phyloP scores from a whole-genome alignment of 2,329 filamentous ascomycete genomes.

The Monilinia vaccinii-corymbosi region DNA sequence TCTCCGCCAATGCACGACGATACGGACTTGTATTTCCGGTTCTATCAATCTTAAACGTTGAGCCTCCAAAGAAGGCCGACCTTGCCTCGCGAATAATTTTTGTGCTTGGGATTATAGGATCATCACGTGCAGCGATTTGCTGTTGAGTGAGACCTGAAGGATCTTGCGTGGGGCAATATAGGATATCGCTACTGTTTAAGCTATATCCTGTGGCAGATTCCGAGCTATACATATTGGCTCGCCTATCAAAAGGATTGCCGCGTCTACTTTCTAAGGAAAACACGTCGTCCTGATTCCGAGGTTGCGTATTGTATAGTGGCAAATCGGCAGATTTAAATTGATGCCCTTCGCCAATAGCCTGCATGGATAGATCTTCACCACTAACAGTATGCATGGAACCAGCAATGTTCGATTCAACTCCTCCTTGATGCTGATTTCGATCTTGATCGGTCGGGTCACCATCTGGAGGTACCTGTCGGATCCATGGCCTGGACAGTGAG shows the following conservation, averaged over 20 bases:
- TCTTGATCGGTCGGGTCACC: constrained; percentile 5
- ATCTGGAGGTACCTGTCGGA: constrained; percentile 20
- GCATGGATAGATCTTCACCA: constrained; percentile 13
- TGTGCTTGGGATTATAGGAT: constrained; percentile 20
- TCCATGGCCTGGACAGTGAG: constrained; percentile 16
- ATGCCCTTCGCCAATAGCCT: constrained; percentile 15
- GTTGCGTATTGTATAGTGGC: constrained; percentile 13
- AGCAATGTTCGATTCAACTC: constrained; percentile 13
- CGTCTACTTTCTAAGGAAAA: constrained; percentile 14
- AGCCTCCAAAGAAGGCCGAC: constrained; percentile 45
- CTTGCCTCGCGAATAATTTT: constrained; percentile 34
- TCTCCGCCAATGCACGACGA: constrained; percentile 37
- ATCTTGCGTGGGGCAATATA: background rate
- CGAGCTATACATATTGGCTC: background rate
- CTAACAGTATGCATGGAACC: constrained; percentile 12
- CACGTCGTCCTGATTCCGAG: constrained; percentile 18
- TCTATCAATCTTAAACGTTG: constrained; percentile 42
- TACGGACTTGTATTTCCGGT: constrained; percentile 49
- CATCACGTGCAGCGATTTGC: constrained; percentile 23
- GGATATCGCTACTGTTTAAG: background rate
- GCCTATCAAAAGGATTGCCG: background rate
- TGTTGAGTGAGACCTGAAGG: constrained; percentile 20
- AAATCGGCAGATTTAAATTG: constrained; percentile 19
- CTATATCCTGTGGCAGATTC: background rate
- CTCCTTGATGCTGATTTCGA: background rate